These are phyloP conservation scores for Pleurotus sapidus DNA, from an alignment of 768 basidiomycete species.

Conservation along the genomic window DNA sequence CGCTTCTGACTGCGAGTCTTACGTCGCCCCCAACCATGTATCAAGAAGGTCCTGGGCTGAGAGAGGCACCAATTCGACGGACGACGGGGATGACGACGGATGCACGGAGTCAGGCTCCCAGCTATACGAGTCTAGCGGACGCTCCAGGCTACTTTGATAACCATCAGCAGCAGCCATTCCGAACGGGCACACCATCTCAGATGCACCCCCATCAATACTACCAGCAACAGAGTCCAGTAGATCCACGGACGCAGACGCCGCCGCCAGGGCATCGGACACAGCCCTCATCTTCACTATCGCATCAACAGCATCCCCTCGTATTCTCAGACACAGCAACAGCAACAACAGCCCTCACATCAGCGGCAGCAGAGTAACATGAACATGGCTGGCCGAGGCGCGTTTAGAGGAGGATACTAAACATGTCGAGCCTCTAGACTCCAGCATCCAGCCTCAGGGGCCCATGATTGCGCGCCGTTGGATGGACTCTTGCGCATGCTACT, in stretches of 20 bases:
- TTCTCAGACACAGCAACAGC: constrained; percentile 18
- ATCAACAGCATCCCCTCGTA: constrained; percentile 25
- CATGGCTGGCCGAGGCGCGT: constrained; percentile 39
- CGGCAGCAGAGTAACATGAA: constrained; percentile 25
- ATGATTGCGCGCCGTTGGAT: not conserved
- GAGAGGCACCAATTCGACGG: constrained; percentile 65
- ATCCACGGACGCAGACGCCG: constrained; percentile 1
- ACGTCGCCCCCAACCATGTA: constrained; percentile 41
- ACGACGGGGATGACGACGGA: constrained; percentile 25
- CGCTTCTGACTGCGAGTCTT: constrained; percentile 28
- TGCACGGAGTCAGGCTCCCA: constrained; percentile 26
- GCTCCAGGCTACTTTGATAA: constrained; percentile 28
- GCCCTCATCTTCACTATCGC: constrained; percentile 20
- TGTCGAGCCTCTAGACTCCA: not conserved
- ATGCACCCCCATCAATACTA: not conserved
- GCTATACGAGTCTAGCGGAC: constrained; percentile 28
- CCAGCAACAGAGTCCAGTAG: not conserved
- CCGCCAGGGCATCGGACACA: not conserved
- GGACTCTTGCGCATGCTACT: too few relatives aligned
- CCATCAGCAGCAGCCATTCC: constrained; percentile 8
- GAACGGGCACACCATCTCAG: not conserved
- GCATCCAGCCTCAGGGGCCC: not conserved
- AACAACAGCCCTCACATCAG: constrained; percentile 15
- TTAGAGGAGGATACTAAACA: constrained; percentile 26
- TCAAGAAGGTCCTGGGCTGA: constrained; percentile 32